phyloP scores from a whole-genome alignment of 2,329 filamentous ascomycete species.

The Rasamsonia emersonii region DNA sequence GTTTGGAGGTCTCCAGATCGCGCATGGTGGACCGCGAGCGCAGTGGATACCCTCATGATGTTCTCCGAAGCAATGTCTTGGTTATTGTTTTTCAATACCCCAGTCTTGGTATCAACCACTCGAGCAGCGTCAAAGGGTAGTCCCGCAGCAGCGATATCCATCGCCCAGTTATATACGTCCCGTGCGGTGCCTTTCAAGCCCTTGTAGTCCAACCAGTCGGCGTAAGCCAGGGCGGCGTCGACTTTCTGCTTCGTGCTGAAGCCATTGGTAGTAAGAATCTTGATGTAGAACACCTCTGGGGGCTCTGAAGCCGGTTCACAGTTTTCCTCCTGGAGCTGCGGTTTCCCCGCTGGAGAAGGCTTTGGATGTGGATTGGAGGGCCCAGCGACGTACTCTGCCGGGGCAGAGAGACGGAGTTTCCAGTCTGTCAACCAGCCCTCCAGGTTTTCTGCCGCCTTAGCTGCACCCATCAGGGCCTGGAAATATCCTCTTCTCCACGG shows the following conservation, averaged over 20 bases:
- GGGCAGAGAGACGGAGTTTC: slow-evolving; percentile 58
- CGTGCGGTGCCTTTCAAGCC: slow-evolving; percentile 55
- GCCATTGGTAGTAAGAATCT: slow-evolving; percentile 70
- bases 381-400: slow-evolving; percentile 65
- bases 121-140: slow-evolving; percentile 36
- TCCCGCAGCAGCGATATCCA: slow-evolving; percentile 62
- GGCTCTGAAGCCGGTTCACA: slow-evolving; percentile 60
- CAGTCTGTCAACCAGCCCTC: slow-evolving; percentile 70
- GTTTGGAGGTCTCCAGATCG: slow-evolving; percentile 55
- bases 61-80: slow-evolving; percentile 57
- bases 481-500: slow-evolving; percentile 82
- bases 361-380: slow-evolving; percentile 75
- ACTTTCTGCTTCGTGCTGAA: slow-evolving; percentile 72
- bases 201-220: slow-evolving; percentile 77
- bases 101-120: slow-evolving; percentile 54
- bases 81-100: slow-evolving; percentile 53
- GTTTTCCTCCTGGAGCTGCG: slow-evolving; percentile 65
- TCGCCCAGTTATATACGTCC: slow-evolving; percentile 65
- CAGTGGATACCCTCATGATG: slow-evolving; percentile 64
- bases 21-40: slow-evolving; percentile 70
- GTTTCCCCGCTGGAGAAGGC: slow-evolving; percentile 56
- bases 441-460: slow-evolving; percentile 67
- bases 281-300: slow-evolving; percentile 72
- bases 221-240: slow-evolving; percentile 74
- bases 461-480: slow-evolving; percentile 68